Base-by-base conservation (phyloP, 2,329 filamentous ascomycete genomes). In the Trichoderma harzianum region DNA sequence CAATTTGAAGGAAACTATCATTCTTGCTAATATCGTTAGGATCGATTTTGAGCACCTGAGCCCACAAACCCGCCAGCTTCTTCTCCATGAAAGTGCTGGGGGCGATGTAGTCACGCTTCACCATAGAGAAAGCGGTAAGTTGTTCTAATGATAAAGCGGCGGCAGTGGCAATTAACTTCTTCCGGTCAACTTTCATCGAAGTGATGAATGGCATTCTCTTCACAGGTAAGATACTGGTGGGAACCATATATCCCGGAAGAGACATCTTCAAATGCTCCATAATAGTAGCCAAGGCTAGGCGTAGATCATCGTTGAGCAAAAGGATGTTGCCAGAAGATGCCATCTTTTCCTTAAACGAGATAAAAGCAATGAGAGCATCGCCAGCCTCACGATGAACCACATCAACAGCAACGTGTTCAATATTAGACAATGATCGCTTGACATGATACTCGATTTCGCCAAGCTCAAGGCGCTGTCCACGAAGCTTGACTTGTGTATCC, bases 1-100 rank as follows among this genome's bases (percentile, higher is more conserved):
- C 83, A 1, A 84, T 77, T 0, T 76, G 77, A 74, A 84, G 82
- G 77, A 84, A 84, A 75, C 78, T 79, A 72, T 81, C 71, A n/a
- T 71, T 62, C 11, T 16, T 61, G 26, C 68, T 10, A 18, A 72
- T 66, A n/a, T 21, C 24, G 0, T 55, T 5, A 8, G 68, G 2
- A 5, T 26, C 10, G 18, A 71, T 71, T 14, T 57, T 71, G 3
- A 72, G 68, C 4, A 66, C n/a, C 36, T 71, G 67, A 1, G 68
- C 71, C 71, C 71, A 73, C 21, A 73, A 10, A 6, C 3, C 14
- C 2, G 53, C 60, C n/a, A 71, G n/a, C 2, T 30, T 71, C 43
- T 62, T 53, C 57, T 67, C 68, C 62, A 62, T 57, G 12, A 4
- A 2, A 4, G 68, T 73, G 10, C 7, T 21, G 10, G 71, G 60